Evolutionary conservation across 73 alveolate species (phyloP), one percentile per base, ranked within the genome.

Genomic region (Durusdinium trenchii): DNA sequence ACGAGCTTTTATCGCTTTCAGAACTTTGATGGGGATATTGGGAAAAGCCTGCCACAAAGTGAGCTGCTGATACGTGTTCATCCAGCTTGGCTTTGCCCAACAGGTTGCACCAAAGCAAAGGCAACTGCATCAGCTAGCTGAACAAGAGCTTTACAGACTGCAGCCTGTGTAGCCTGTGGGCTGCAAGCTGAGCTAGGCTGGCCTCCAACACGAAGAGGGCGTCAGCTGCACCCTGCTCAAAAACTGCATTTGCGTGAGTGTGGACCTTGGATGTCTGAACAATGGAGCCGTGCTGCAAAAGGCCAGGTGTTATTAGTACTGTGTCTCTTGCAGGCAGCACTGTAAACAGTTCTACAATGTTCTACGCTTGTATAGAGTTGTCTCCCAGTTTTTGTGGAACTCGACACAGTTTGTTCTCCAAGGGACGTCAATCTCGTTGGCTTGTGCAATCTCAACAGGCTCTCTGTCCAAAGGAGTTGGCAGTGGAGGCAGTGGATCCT

Each of bases 181-280:
- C n/a, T n/a, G n/a, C n/a, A n/a, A n/a, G n/a, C n/a, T n/a, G n/a
- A n/a, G n/a, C n/a, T n/a, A n/a, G n/a, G n/a, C 26, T 23, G 10
- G 4, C 95, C 95, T 87, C 86, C 85, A 62, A 12, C 95, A 87
- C 38, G 60, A 60, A 87, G 51, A 87, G 95, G 32, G 95, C 84
- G 38, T 87, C 95, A 32, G 42, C 76, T 50, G 81, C 95, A 12
- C 69, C 64, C 32, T 62, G 86, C 69, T 87, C 95, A 38, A 87
- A 87, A 6, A 87, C 45, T 48, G 84, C 71, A 3, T 67, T 43
- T 3, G 95, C 95, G n/a, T 36, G 30, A 7, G 51, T 75, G 32
- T 87, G 85, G 4, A 87, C 95, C 95, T 87, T 12, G 86, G 6
- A 9, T 14, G 45, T 12, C 32, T 23, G 32, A 23, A 16, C 32